These are phyloP conservation scores for Penicillium coprophilum DNA, from an alignment of 495 filamentous ascomycete genomes.

Conservation along the genomic window DNA sequence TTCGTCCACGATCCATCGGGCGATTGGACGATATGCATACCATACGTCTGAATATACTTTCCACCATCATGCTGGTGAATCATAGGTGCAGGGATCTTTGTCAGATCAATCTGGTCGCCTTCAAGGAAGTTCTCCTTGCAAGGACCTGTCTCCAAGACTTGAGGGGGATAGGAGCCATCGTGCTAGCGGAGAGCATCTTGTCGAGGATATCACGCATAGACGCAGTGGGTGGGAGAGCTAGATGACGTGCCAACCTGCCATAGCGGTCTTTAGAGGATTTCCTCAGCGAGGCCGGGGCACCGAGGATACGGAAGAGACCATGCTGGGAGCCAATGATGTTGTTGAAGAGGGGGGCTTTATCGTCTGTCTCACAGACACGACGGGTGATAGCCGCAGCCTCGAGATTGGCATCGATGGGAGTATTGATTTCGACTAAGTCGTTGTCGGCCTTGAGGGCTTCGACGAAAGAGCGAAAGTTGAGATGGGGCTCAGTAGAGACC, in stretches of 20 bases:
- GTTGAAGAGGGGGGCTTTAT: conserved; percentile 42
- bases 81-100: conserved; percentile 31
- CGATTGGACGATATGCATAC: conserved; percentile 39
- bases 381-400: conserved; percentile 41
- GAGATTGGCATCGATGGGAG: conserved; percentile 36
- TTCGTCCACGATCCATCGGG: conserved; percentile 43
- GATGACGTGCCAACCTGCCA: conserved; percentile 33
- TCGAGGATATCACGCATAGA: conserved; percentile 32
- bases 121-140: conserved; percentile 37
- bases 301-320: conserved; percentile 42
- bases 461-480: not conserved
- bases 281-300: conserved; percentile 32
- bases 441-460: not conserved
- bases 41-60: conserved; percentile 45
- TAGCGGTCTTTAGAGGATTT: conserved; percentile 33
- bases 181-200: conserved; percentile 31
- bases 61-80: conserved; percentile 30
- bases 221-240: conserved; percentile 33
- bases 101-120: conserved; percentile 40
- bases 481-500: conserved; percentile 9
- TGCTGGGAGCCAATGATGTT: conserved; percentile 37
- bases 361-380: conserved; percentile 37
- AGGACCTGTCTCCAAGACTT: conserved; percentile 27
- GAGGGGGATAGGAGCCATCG: conserved; percentile 31
- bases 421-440: conserved; percentile 29